These are phyloP conservation scores for Helicostylum pulchrum DNA, from an alignment of 192 early-diverging fungal species.

Conservation along the genomic window DNA sequence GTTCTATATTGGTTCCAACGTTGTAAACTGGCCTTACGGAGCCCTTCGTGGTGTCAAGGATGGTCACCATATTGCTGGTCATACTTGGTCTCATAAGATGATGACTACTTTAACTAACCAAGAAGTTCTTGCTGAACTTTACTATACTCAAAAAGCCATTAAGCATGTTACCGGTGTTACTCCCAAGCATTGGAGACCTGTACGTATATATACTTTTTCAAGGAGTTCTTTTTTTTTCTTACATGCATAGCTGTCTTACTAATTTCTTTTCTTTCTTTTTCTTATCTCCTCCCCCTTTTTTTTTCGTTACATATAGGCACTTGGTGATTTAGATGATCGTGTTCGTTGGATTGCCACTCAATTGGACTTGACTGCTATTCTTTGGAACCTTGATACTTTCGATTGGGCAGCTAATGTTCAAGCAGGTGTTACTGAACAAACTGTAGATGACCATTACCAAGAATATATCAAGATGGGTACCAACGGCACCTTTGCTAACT, in stretches of 20 bases:
- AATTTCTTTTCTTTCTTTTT: constrained; percentile 10
- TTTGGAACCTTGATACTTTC: constrained; percentile 52
- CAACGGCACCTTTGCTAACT: constrained; percentile 25
- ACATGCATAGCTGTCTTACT: constrained; percentile 3
- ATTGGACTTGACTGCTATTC: constrained; percentile 44
- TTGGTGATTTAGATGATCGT: constrained; percentile 50
- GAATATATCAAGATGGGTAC: constrained; percentile 21
- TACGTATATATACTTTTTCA: constrained; percentile 1
- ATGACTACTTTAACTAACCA: constrained; percentile 43
- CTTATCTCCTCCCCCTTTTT: background rate
- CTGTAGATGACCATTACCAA: constrained; percentile 27
- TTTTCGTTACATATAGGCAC: constrained; percentile 5
- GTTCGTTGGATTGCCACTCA: constrained; percentile 45
- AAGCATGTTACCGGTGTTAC: constrained; percentile 45
- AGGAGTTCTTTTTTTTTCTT: background rate
- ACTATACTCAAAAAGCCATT: constrained; percentile 50
- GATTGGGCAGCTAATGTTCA: constrained; percentile 36
- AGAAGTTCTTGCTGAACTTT: constrained; percentile 52
- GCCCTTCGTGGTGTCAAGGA: constrained; percentile 35
- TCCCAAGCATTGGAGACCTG: constrained; percentile 49
- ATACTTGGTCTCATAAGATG: constrained; percentile 56
- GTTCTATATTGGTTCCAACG: constrained; percentile 41
- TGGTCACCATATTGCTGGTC: constrained; percentile 57
- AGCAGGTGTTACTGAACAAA: constrained; percentile 18
- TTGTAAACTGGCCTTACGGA: constrained; percentile 33